Conservation (phyloP, 2,329 filamentous ascomycete species). For the Pyrenophora seminiperda region DNA sequence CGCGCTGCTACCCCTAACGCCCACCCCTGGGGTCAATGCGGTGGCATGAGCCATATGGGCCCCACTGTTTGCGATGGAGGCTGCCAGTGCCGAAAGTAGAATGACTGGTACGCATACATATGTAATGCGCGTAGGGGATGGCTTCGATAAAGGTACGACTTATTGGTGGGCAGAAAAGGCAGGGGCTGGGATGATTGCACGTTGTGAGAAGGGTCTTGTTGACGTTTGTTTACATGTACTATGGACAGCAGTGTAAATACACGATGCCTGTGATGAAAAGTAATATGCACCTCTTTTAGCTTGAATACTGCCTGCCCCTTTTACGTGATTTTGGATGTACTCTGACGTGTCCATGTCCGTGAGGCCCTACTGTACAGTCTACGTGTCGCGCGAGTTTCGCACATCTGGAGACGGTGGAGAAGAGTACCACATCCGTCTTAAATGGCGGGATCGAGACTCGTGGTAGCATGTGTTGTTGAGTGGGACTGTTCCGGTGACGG, state of each 20-base stretch:
- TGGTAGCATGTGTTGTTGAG: neutral
- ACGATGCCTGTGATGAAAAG: conserved; percentile 7
- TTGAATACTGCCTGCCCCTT: neutral
- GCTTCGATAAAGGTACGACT: neutral
- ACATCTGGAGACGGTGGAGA: no score
- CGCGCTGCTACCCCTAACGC: conserved; percentile 25
- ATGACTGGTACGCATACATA: conserved; percentile 56
- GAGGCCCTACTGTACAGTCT: no score
- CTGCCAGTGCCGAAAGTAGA: conserved; percentile 47
- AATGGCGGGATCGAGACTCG: neutral
- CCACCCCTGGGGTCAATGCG: conserved; percentile 52
- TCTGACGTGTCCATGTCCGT: neutral
- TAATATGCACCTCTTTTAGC: conserved; percentile 8
- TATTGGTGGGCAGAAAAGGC: neutral
- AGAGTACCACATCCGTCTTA: neutral
- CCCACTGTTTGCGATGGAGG: conserved; percentile 49
- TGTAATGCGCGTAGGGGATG: conserved; percentile 48
- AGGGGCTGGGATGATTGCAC: neutral
- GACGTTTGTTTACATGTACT: conserved; percentile 16
- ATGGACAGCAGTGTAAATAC: conserved; percentile 25
- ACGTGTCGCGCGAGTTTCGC: no score
- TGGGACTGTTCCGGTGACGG: neutral
- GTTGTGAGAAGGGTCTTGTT: conserved; percentile 4
- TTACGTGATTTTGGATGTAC: neutral
- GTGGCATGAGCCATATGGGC: conserved; percentile 52